Conservation (phyloP, 495 filamentous ascomycete genomes). For the Poronia punctata region DNA sequence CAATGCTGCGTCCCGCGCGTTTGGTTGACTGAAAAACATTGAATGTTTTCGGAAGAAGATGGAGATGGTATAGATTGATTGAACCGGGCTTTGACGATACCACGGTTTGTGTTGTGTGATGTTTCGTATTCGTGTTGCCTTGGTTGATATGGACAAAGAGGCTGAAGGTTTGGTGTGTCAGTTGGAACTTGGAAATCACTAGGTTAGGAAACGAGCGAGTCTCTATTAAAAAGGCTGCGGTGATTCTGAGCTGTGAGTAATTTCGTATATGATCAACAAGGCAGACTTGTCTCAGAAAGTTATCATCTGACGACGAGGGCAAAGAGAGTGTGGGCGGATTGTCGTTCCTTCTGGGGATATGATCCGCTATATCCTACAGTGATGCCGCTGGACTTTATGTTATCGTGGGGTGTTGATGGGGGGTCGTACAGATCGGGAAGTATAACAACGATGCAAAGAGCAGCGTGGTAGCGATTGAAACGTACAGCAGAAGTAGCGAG, state of each 20-base stretch:
- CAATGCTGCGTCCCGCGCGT: neutral
- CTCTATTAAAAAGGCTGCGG: too few species aligned
- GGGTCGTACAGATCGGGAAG: slow-evolving; percentile 11
- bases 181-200: too few species aligned
- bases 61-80: neutral
- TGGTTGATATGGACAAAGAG: too few species aligned
- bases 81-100: neutral
- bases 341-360: slow-evolving; percentile 1
- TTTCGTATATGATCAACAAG: slow-evolving; percentile 5
- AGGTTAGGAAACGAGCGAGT: too few species aligned
- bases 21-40: neutral
- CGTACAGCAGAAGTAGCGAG: slow-evolving; percentile 1
- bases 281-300: slow-evolving; percentile 6
- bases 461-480: slow-evolving; percentile 6
- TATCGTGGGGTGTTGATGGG: slow-evolving; percentile 11
- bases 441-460: slow-evolving; percentile 3
- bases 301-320: slow-evolving; percentile 7
- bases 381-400: slow-evolving; percentile 5
- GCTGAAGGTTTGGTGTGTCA: too few species aligned
- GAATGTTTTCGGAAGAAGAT: neutral
- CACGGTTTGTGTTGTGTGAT: slow-evolving; percentile 1
- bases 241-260: too few species aligned
- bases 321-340: slow-evolving; percentile 6
- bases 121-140: neutral
- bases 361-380: slow-evolving; percentile 10